A percentile compares a stretch with the other conserved stretches of the same genome.
Evolutionary conservation across 202 grass and related monocot genomes (phyloP).

Genomic region (Zizania palustris): DNA sequence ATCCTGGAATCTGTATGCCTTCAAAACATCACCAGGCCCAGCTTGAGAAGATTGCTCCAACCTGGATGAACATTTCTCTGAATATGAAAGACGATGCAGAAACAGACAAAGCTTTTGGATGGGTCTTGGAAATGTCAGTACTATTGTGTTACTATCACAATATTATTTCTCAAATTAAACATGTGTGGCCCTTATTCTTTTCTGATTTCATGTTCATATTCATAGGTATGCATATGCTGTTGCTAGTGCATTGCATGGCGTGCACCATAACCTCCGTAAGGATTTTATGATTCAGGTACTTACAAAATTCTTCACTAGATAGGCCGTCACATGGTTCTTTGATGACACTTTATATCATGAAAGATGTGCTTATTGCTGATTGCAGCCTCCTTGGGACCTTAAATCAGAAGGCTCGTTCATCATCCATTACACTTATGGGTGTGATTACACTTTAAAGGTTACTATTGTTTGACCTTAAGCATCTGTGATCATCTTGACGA

Average conservation of each 20-base stretch:
- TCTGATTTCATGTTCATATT: slow-evolving; percentile 14
- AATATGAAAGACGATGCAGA: slow-evolving; percentile 92
- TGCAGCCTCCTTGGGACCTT: slow-evolving; percentile 91
- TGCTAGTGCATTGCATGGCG: slow-evolving; percentile 97
- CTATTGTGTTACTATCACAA: slow-evolving; percentile 9
- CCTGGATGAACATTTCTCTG: slow-evolving; percentile 98
- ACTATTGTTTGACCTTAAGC: slow-evolving; percentile 29
- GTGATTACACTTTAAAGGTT: slow-evolving; percentile 91
- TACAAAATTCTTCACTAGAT: slow-evolving; percentile 42
- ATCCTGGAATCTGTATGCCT: slow-evolving; percentile 7
- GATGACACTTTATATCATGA: slow-evolving; percentile 35
- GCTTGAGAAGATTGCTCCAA: slow-evolving; percentile 98
- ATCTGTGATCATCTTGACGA: slow-evolving; percentile 4
- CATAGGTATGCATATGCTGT: slow-evolving; percentile 98
- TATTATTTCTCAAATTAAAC: slow-evolving; percentile 17
- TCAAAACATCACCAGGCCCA: slow-evolving; percentile 51
- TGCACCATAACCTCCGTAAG: slow-evolving; percentile 92
- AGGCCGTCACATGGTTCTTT: slow-evolving; percentile 1
- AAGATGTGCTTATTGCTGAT: slow-evolving; percentile 39
- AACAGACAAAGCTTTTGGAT: slow-evolving; percentile 98
- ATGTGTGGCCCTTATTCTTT: slow-evolving; percentile 1
- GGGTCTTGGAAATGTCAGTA: slow-evolving; percentile 98
- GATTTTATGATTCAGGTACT: slow-evolving; percentile 99
- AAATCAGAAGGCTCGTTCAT: slow-evolving; percentile 72
- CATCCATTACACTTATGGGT: slow-evolving; percentile 97